Percentiles rank a stretch among this genome's conserved stretches.
phyloP scores from a whole-genome alignment of 352 stramenopile species.

The Phytophthora crassamura region DNA sequence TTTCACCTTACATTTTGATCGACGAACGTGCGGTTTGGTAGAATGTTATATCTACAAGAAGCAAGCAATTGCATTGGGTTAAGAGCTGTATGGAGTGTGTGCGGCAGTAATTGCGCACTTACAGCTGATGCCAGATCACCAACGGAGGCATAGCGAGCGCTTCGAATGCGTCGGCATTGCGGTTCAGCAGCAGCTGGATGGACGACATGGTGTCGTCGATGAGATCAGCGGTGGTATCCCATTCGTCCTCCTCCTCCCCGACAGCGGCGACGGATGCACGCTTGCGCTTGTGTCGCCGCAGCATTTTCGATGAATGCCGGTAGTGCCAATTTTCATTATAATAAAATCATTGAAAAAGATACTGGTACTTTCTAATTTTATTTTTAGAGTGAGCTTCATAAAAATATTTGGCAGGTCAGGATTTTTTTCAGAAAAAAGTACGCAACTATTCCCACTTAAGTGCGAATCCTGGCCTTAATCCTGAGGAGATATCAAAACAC shows the following conservation, averaged over 20 bases:
- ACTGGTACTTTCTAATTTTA: too few species aligned
- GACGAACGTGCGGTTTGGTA: conserved; percentile 67
- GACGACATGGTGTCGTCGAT: conserved; percentile 62
- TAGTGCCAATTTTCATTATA: too few species aligned
- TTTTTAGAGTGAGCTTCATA: too few species aligned
- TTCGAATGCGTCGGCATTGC: conserved; percentile 47
- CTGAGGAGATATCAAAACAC: too few species aligned
- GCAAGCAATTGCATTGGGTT: neutral
- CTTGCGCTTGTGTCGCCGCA: conserved; percentile 41
- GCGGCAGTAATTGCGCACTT: conserved; percentile 10
- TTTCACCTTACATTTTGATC: conserved; percentile 58
- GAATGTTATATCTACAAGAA: conserved; percentile 52
- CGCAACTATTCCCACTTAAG: too few species aligned
- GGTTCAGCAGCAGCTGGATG: conserved; percentile 57
- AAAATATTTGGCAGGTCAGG: too few species aligned
- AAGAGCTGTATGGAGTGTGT: too few species aligned
- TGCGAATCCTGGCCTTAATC: too few species aligned
- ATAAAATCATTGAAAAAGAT: too few species aligned
- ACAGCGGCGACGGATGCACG: conserved; percentile 4
- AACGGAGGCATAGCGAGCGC: conserved; percentile 45
- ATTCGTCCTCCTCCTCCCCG: conserved; percentile 33
- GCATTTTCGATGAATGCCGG: conserved; percentile 28
- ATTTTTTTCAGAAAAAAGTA: too few species aligned
- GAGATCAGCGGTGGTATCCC: conserved; percentile 34
- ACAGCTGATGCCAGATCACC: conserved; percentile 69